Base-by-base conservation (phyloP, 225 moss, liverwort and hornwort genomes). In the Antitrichia curtipendula region DNA sequence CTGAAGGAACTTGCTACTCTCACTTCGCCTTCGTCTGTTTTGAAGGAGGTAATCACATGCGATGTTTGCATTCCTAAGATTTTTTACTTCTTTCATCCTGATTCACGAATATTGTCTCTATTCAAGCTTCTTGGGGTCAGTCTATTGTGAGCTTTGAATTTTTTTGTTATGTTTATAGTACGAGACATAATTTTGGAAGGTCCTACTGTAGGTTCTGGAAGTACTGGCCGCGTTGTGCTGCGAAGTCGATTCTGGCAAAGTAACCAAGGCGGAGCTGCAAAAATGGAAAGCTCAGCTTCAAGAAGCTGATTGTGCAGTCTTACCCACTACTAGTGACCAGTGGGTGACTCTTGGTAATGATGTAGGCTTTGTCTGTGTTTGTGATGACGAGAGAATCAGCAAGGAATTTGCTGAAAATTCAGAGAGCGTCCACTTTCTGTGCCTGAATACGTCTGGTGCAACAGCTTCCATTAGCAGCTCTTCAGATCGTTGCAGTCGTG, bases 331-430 rank as follows among this genome's bases (percentile, higher is more conserved):
- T 56, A 85, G 94, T 82, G 94, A 95, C 82, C 92, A 87, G 72
- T 98, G 98, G 97, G 97, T 97, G 41, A 92, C 95, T 52, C 88
- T 98, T 53, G 92, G 93, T 61, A 87, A 88, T 56, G 89, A 87
- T 22, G 70, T 58, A 15, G 95, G 98, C 34, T 85, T 95, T 79
- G 88, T 94, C 57, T 98, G 98, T 90, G 91, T 98, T 58, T 96
- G 94, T 86, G 98, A 98, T 81, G 95, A 97, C 82, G 94, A 94
- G 61, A 93, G 87, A 59, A 91, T 95, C 50, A 94, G 93, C 73
- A 84, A 93, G 70, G 94, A 96, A 84, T 97, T 97, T 86, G 62
- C 85, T 74, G 93, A 91, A 54, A 92, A 87, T 75, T 80, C 91
- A 78, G 93, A 92, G 84, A 83, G 63, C 31, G 86, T 98, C 60